Percentiles rank a stretch among this genome's conserved stretches.
phyloP scores from a whole-genome alignment of 129 eudicot genomes.

The Sambucus nigra region DNA sequence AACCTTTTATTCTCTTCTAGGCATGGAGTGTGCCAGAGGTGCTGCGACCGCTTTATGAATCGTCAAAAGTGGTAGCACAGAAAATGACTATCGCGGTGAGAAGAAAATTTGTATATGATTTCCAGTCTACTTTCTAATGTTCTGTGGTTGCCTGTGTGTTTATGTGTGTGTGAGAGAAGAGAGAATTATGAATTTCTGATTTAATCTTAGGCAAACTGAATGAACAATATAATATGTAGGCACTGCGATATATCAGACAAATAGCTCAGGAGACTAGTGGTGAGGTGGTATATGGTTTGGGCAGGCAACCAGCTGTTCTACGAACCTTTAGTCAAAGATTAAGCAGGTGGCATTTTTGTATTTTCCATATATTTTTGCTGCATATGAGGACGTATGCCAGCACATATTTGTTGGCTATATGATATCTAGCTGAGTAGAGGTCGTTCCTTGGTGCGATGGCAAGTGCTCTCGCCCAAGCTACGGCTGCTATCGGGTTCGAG shows the following conservation, averaged over 20 bases:
- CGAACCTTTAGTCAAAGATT: constrained; percentile 85
- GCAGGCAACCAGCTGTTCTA: constrained; percentile 89
- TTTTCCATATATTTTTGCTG: background rate
- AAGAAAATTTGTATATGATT: background rate
- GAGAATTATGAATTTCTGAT: too few species aligned
- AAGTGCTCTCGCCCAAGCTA: too few species aligned
- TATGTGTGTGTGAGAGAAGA: too few species aligned
- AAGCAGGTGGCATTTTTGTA: constrained; percentile 45
- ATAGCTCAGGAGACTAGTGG: constrained; percentile 91
- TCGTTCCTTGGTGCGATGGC: too few species aligned
- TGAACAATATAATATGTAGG: constrained; percentile 28
- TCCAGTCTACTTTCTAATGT: background rate
- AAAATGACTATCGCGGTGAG: constrained; percentile 89
- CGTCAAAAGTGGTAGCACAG: constrained; percentile 85
- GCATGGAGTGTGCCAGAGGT: constrained; percentile 98
- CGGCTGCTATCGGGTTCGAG: too few species aligned
- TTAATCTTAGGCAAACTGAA: too few species aligned
- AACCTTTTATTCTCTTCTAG: constrained; percentile 18
- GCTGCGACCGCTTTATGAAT: constrained; percentile 92
- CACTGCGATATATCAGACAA: constrained; percentile 70
- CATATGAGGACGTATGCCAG: background rate
- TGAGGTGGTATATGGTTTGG: constrained; percentile 76
- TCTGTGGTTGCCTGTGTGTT: too few species aligned
- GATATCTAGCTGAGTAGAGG: too few species aligned
- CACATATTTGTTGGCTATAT: too few species aligned